Percentiles rank a stretch among this genome's conserved stretches.
Evolutionary conservation across 2,329 filamentous ascomycete species (phyloP).

Genomic region (Xylariaceae sp.): DNA sequence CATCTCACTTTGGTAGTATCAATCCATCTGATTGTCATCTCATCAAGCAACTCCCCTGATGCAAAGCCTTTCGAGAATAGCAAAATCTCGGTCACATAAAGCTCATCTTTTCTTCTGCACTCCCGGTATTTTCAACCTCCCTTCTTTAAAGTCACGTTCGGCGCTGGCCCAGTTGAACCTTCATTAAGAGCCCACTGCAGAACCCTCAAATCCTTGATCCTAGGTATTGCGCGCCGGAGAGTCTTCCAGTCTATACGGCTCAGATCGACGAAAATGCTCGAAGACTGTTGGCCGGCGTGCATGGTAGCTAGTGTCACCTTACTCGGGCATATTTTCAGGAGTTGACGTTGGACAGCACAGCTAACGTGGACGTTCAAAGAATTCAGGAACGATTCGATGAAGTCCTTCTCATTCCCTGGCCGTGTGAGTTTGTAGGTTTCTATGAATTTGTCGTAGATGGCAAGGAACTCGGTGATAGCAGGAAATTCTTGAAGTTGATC

Average conservation of each 20-base stretch:
- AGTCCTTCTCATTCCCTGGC: conserved; percentile 17
- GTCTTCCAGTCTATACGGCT: conserved; percentile 6
- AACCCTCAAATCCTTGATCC: conserved; percentile 4
- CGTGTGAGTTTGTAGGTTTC: conserved; percentile 19
- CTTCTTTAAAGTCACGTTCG: not conserved
- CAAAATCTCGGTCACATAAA: not conserved
- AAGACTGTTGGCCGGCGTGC: not conserved
- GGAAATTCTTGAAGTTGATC: conserved; percentile 2
- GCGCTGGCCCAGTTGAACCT: conserved; percentile 3
- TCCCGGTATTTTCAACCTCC: not conserved
- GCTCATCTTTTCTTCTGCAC: not conserved
- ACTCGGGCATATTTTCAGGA: conserved; percentile 18
- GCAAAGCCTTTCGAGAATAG: not conserved
- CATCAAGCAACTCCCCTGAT: too few relatives aligned
- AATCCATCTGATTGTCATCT: too few relatives aligned
- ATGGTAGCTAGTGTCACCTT: conserved; percentile 10
- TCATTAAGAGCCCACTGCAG: conserved; percentile 11
- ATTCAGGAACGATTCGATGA: conserved; percentile 22
- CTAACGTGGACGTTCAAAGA: conserved; percentile 18
- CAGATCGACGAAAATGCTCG: conserved; percentile 8
- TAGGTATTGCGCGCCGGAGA: conserved; percentile 4
- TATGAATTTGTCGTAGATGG: conserved; percentile 21
- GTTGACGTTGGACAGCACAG: conserved; percentile 21
- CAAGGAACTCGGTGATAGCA: conserved; percentile 10
- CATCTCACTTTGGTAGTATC: too few relatives aligned